Percentiles rank a stretch among this genome's conserved stretches.
These are phyloP conservation scores for Bisporella sp. DNA, from an alignment of 2,329 filamentous ascomycete species.

Conservation along the genomic window DNA sequence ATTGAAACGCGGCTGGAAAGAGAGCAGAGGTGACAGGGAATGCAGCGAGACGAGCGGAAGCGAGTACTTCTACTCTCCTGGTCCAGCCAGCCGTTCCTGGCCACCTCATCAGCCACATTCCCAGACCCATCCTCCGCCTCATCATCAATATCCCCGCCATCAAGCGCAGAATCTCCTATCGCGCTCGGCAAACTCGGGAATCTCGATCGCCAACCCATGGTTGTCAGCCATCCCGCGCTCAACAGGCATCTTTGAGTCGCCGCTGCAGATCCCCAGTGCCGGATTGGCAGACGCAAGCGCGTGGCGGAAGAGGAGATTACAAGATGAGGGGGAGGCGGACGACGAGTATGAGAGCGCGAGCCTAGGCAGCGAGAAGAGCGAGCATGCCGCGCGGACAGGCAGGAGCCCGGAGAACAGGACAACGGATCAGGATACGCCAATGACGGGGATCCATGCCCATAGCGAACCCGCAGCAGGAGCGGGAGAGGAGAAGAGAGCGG, in stretches of 20 bases:
- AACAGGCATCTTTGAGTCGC: conserved; percentile 9
- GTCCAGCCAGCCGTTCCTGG: conserved; percentile 11
- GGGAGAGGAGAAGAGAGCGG: conserved; percentile 37
- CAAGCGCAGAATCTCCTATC: conserved; percentile 23
- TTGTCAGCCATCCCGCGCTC: conserved; percentile 39
- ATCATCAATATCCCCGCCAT: not conserved
- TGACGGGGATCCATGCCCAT: too few species aligned
- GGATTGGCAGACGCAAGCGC: not conserved
- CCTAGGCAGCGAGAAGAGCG: not conserved
- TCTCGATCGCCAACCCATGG: conserved; percentile 30
- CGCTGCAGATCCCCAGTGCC: conserved; percentile 5
- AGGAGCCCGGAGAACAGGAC: not conserved
- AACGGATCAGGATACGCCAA: too few species aligned
- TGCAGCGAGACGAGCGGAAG: conserved; percentile 19
- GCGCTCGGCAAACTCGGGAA: conserved; percentile 15
- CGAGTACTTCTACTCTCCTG: conserved; percentile 21
- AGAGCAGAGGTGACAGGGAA: conserved; percentile 32
- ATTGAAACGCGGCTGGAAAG: conserved; percentile 26
- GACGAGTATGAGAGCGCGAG: conserved; percentile 13
- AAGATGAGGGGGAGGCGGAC: conserved; percentile 19
- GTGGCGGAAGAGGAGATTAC: conserved; percentile 12
- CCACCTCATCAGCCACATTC: conserved; percentile 7
- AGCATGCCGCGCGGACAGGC: too few species aligned
- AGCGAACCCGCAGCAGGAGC: too few species aligned
- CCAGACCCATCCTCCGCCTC: too few species aligned